Evolutionary conservation across 306 rosid genomes (phyloP), one percentile per base, ranked within the genome.

Genomic region (Calophaca sinica): DNA sequence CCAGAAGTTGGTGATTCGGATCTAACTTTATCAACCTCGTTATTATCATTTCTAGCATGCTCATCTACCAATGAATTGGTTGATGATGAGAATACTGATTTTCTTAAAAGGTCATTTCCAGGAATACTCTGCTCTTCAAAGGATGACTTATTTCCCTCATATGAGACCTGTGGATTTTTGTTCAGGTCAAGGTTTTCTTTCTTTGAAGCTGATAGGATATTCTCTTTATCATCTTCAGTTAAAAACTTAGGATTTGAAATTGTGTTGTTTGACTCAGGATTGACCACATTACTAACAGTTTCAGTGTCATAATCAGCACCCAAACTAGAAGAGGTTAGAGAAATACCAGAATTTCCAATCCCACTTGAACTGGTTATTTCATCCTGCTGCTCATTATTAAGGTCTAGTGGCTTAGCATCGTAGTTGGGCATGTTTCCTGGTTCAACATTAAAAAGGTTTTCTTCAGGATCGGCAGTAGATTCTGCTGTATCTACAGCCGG

Each of bases 1-100:
- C 83, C 87, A 85, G 87, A 83, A 68, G 50, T 81, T 60, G 89
- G 77, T 73, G 86, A 74, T 84, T 84, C 87, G 61, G 89, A 78
- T 76, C 60, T 83, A 79, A 53, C 88, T 82, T 62, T 81, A 75
- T 72, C 73, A 54, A 73, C 70, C 77, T 76, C 83, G 39, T 75
- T 79, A 68, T 65, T 41, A 82, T 63, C 65, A 32, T 75, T 70
- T 69, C 65, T 75, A 78, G 69, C 79, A 75, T 55, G 77, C 36
- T 68, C 86, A 80, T 89, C 80, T 68, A 59, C 88, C 65, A 66
- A 58, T 11, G 77, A 29, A 86, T 73, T 41, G 28, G 77, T 73
- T 20, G 81, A 58, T 62, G 83, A 72, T 49, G 85, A 66, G 62
- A 64, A 57, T 62, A 77, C 60, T 28, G 77, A 70, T 66, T 84